Percentiles rank a stretch among this genome's conserved stretches.
phyloP scores from a whole-genome alignment of 1,139 yeast genomes.

The Zygosaccharomyces sapae region DNA sequence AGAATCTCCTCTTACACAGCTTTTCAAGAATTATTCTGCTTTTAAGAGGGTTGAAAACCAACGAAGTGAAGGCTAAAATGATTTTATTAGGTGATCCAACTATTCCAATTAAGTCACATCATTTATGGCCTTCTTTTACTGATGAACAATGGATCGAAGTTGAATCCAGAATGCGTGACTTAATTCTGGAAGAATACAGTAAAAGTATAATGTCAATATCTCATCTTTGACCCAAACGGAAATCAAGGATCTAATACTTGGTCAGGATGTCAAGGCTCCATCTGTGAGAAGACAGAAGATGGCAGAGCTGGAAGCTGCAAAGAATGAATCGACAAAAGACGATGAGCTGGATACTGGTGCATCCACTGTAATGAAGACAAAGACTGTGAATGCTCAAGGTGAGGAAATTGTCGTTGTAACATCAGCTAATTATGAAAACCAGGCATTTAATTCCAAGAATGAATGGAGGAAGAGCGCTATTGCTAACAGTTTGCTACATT shows the following conservation, averaged over 20 bases:
- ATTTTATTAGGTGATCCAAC: constrained; percentile 74
- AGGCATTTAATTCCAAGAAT: constrained; percentile 73
- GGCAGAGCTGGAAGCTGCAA: constrained; percentile 67
- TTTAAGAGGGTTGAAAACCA: constrained; percentile 73
- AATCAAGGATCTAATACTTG: constrained; percentile 87
- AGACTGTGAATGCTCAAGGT: constrained; percentile 89
- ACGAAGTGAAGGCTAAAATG: constrained; percentile 70
- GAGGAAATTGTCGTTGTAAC: constrained; percentile 94
- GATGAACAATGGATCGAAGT: constrained; percentile 91
- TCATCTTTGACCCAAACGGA: constrained; percentile 89
- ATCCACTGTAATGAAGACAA: constrained; percentile 75
- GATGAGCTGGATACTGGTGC: constrained; percentile 25
- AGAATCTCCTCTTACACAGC: constrained; percentile 87
- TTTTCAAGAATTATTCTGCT: constrained; percentile 76
- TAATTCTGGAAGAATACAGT: constrained; percentile 81
- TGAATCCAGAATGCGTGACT: constrained; percentile 81
- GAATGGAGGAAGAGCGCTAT: constrained; percentile 93
- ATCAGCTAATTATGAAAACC: constrained; percentile 84
- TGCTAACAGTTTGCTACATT: constrained; percentile 65
- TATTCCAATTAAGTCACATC: constrained; percentile 67
- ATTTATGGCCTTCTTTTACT: constrained; percentile 86
- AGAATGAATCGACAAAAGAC: constrained; percentile 37
- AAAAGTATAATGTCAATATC: constrained; percentile 80
- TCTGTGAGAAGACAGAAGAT: constrained; percentile 76
- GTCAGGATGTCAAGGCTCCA: constrained; percentile 91